Conservation (phyloP, 305 asterid genomes). For the Andrographis paniculata region DNA sequence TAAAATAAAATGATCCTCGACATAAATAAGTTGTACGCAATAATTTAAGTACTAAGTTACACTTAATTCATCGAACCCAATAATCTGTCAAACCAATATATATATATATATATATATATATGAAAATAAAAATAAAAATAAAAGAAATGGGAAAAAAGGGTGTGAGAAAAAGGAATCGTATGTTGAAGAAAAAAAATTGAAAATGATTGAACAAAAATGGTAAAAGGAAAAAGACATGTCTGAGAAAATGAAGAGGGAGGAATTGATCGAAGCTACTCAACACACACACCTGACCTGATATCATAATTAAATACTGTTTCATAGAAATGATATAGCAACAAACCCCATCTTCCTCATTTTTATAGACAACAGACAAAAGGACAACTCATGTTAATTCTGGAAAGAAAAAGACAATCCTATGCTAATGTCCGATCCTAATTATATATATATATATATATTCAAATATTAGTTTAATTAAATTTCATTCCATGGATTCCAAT, state of each 20-base stretch:
- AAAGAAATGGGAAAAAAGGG: neutral
- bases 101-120: too few species aligned
- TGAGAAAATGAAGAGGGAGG: neutral
- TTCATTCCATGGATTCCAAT: neutral
- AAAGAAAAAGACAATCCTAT: constrained; percentile 24
- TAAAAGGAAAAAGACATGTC: constrained; percentile 10
- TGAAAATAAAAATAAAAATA: neutral
- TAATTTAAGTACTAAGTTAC: too few species aligned
- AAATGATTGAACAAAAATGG: neutral
- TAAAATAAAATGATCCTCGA: too few species aligned
- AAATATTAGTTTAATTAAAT: neutral
- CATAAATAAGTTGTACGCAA: too few species aligned
- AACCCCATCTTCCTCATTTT: constrained; percentile 19
- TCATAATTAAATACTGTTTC: constrained; percentile 17
- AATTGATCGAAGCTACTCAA: neutral
- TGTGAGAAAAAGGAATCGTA: neutral
- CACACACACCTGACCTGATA: neutral
- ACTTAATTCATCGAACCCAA: too few species aligned
- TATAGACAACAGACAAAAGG: constrained; percentile 30
- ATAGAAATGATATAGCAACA: constrained; percentile 24
- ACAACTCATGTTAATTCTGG: constrained; percentile 22
- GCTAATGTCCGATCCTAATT: neutral
- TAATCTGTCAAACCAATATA: too few species aligned
- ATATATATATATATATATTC: neutral
- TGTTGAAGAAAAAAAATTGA: neutral